Percentiles rank a stretch among this genome's conserved stretches.
phyloP scores from a whole-genome alignment of 2,329 filamentous ascomycete species.

The Penicillium sp. region DNA sequence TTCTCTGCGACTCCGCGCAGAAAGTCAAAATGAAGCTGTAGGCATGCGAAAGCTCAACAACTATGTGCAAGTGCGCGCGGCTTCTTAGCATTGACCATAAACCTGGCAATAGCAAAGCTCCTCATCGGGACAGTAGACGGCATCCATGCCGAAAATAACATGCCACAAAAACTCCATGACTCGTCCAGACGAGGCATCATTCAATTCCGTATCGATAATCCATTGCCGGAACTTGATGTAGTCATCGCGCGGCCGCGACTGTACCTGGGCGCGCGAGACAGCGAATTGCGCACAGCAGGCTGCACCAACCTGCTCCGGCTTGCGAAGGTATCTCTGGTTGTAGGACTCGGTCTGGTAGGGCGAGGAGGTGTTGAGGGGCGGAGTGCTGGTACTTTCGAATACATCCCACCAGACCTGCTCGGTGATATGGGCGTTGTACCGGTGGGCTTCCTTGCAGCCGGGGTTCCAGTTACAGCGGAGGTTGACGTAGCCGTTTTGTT shows the following conservation, averaged over 20 bases:
- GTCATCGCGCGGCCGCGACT: conserved; percentile 45
- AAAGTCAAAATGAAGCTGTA: background rate
- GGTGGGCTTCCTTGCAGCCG: conserved; percentile 44
- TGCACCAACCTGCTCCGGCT: conserved; percentile 50
- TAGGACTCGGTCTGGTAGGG: conserved; percentile 3
- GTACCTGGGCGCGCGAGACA: conserved; percentile 52
- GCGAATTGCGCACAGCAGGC: conserved; percentile 65
- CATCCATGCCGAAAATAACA: conserved; percentile 46
- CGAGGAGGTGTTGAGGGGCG: conserved; percentile 27
- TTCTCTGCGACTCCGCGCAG: background rate
- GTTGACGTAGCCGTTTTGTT: conserved; percentile 54
- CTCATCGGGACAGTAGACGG: conserved; percentile 37
- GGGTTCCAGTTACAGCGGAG: conserved; percentile 57
- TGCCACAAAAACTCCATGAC: conserved; percentile 65
- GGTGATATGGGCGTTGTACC: conserved; percentile 35
- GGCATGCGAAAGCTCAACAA: background rate
- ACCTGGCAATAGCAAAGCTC: conserved; percentile 36
- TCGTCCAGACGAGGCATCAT: conserved; percentile 53
- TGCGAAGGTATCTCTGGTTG: conserved; percentile 29
- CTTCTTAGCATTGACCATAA: conserved; percentile 30
- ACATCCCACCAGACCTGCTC: conserved; percentile 36
- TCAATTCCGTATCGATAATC: conserved; percentile 53
- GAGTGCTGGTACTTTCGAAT: conserved; percentile 39
- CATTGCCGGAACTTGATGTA: conserved; percentile 57
- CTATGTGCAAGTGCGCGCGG: background rate